Base-by-base conservation (phyloP, 2,329 filamentous ascomycete species). In the Aaosphaeria arxii region DNA sequence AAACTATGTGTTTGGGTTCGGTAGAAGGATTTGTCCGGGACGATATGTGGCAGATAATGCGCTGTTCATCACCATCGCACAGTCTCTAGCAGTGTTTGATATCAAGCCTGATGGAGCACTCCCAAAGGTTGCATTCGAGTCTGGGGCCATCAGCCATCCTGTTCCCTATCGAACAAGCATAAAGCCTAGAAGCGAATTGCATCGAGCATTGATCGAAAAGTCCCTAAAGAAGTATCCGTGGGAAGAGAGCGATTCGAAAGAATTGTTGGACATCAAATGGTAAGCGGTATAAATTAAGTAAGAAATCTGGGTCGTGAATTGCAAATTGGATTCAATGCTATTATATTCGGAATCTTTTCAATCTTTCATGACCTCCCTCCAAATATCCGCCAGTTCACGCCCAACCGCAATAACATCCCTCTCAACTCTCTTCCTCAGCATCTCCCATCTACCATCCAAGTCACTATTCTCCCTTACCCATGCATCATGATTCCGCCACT, bases 71-170 rank as follows among this genome's bases (percentile, higher is more conserved):
- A 72, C 55, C 11, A 67, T 75, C 17, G 74, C 70, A 0, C 75
- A 75, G 30, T 61, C 69, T 0, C 61, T 84, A 1, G 69, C 79
- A 0, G 73, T 73, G 0, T 81, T 82, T 43, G 58, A 69, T 4
- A 63, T 80, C 11, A 75, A 75, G 46, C 51, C 54, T 0, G 63
- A 57, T 13, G 63, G 67, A 7, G 57, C 76, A 0, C 71, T 69
- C 24, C 61, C 69, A 0, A 56, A 62, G 17, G 39, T 71, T 0
- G 58, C 67, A 30, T 74, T 75, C 39, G 55, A 63, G 49, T 51
- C 63, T 2, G 72, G 71, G 11, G 47, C 70, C 7, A 54, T 73
- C 13, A 69, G 63, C 46, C 73, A 76, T 50, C 72, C 74, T 0
- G 54, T 61, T 1, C 66, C 69, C 6, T 77, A 66, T 48, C 46